Conservation (phyloP, 176 grass and related monocot species). For the Themeda triandra region DNA sequence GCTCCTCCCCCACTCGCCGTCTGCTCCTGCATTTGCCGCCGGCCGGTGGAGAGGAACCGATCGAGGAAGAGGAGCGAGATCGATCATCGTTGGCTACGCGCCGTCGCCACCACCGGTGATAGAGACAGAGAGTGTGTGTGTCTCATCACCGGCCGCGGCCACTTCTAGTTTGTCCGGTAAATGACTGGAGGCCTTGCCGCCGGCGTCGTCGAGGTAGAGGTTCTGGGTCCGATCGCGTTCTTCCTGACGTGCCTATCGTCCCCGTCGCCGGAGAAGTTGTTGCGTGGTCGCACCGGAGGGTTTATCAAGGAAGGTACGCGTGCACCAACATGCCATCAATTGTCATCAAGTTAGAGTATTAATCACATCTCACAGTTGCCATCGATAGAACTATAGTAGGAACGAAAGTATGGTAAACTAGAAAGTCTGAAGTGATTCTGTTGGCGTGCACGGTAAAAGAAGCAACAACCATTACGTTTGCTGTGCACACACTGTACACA, state of each 20-base stretch:
- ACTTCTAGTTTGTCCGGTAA: slow-evolving; percentile 15
- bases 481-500: background rate
- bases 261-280: slow-evolving; percentile 57
- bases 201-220: slow-evolving; percentile 4
- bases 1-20: background rate
- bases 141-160: background rate
- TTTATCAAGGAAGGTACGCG: slow-evolving; percentile 51
- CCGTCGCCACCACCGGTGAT: no score
- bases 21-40: background rate
- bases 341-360: no score
- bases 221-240: background rate
- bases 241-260: slow-evolving; percentile 36
- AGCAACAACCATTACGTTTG: background rate
- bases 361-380: no score
- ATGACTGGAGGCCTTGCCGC: slow-evolving; percentile 34
- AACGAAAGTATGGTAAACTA: no score
- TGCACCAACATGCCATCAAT: background rate
- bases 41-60: background rate
- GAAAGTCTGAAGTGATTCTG: background rate
- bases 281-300: slow-evolving; percentile 27
- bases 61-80: no score
- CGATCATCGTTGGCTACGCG: no score
- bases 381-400: no score
- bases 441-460: background rate
- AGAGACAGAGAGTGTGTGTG: no score